Conservation (phyloP, 495 filamentous ascomycete genomes). For the Penicillium paradoxum region DNA sequence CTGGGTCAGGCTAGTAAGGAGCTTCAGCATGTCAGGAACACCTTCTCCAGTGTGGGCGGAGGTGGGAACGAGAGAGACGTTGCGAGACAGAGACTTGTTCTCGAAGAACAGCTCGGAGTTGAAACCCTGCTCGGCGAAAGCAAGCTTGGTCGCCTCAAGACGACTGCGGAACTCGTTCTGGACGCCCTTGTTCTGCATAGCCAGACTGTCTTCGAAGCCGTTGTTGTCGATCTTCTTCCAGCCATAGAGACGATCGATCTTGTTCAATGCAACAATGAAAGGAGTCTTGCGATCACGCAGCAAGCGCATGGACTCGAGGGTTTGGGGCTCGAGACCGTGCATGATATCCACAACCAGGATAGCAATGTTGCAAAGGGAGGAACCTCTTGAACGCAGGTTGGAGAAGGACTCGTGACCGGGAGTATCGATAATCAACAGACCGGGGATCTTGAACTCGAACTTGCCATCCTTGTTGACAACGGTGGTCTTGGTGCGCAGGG, state of each 20-base stretch:
- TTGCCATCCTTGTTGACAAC: slow-evolving; percentile 87
- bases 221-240: slow-evolving; percentile 99
- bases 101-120: slow-evolving; percentile 96
- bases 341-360: slow-evolving; percentile 99
- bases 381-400: slow-evolving; percentile 92
- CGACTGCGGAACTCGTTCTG: slow-evolving; percentile 93
- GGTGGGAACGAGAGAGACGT: slow-evolving; percentile 92
- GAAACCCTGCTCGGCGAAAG: slow-evolving; percentile 94
- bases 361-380: slow-evolving; percentile 97
- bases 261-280: slow-evolving; percentile 98
- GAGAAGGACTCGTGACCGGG: slow-evolving; percentile 99
- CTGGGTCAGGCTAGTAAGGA: slow-evolving; percentile 85
- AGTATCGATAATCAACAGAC: slow-evolving; percentile 96
- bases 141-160: slow-evolving; percentile 84
- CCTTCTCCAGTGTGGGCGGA: slow-evolving; percentile 97
- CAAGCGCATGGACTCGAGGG: slow-evolving; percentile 92
- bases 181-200: slow-evolving; percentile 85
- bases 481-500: slow-evolving; percentile 81
- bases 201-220: slow-evolving; percentile 88
- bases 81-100: slow-evolving; percentile 93
- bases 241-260: slow-evolving; percentile 98
- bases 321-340: slow-evolving; percentile 98
- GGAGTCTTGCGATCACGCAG: slow-evolving; percentile 92
- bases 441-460: slow-evolving; percentile 97
- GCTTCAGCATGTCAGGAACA: slow-evolving; percentile 98